These are phyloP conservation scores for Penicillium odoratum DNA, from an alignment of 495 filamentous ascomycete species.

Conservation along the genomic window DNA sequence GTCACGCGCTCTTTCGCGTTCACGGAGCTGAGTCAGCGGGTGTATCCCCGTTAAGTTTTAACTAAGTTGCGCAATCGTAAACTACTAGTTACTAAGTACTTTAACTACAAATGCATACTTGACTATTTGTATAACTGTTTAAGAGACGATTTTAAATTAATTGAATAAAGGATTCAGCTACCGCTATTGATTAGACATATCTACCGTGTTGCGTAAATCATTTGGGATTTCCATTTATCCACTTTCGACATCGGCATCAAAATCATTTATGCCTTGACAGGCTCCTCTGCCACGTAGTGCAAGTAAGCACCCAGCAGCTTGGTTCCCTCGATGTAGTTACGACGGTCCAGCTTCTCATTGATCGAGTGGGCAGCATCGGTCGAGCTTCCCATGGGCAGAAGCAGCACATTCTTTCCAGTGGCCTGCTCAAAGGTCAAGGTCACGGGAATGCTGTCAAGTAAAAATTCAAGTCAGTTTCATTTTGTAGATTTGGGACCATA, in stretches of 20 bases:
- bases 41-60: background rate
- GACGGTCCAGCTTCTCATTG: conserved; percentile 97
- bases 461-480: conserved; percentile 16
- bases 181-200: background rate
- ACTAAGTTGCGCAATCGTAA: background rate
- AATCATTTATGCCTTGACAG: conserved; percentile 40
- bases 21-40: conserved; percentile 1
- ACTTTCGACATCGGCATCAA: conserved; percentile 1
- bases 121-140: background rate
- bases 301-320: conserved; percentile 94
- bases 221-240: background rate
- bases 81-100: too few relatives aligned
- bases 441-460: conserved; percentile 75
- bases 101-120: too few relatives aligned
- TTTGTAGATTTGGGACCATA: background rate
- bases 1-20: conserved; percentile 10
- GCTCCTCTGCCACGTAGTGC: conserved; percentile 94
- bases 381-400: conserved; percentile 94
- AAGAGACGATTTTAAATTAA: background rate
- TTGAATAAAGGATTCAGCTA: background rate
- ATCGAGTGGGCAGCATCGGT: conserved; percentile 96
- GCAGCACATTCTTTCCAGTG: conserved; percentile 95
- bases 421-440: conserved; percentile 97
- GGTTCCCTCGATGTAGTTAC: conserved; percentile 98
- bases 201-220: background rate